Conservation (phyloP, 1,139 yeast species). For the Zygosaccharomyces pseudobailii region DNA sequence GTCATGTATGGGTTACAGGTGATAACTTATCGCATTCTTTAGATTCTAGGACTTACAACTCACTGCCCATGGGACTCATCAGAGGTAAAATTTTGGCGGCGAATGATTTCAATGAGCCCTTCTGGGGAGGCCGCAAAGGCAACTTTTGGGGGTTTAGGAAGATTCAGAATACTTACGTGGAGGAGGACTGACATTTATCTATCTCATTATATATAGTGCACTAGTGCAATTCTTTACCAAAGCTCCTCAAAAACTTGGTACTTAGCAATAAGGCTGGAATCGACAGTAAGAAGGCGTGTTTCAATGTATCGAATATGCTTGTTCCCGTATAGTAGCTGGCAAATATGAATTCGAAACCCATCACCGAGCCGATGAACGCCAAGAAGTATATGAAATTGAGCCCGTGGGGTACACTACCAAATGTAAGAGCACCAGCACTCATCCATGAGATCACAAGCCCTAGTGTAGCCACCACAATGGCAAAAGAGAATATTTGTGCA, state of each 20-base stretch:
- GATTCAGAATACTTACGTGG: slow-evolving; percentile 43
- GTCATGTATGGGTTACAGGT: slow-evolving; percentile 97
- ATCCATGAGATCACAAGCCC: slow-evolving; percentile 48
- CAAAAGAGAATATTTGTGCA: slow-evolving; percentile 52
- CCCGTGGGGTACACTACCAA: slow-evolving; percentile 35
- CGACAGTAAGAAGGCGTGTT: slow-evolving; percentile 48
- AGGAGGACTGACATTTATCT: slow-evolving; percentile 18
- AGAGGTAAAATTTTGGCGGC: slow-evolving; percentile 84
- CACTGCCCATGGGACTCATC: slow-evolving; percentile 79
- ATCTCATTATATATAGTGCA: background rate
- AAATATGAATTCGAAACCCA: slow-evolving; percentile 60
- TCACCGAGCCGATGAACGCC: slow-evolving; percentile 50
- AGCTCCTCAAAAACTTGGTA: slow-evolving; percentile 52
- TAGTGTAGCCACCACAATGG: slow-evolving; percentile 40
- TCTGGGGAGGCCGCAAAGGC: slow-evolving; percentile 34
- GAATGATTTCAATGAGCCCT: slow-evolving; percentile 37
- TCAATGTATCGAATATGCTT: slow-evolving; percentile 66
- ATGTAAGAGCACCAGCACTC: slow-evolving; percentile 42
- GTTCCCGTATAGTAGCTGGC: slow-evolving; percentile 64
- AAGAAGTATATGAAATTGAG: slow-evolving; percentile 25
- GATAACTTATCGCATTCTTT: slow-evolving; percentile 85
- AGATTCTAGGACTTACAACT: slow-evolving; percentile 86
- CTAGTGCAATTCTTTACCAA: slow-evolving; percentile 10
- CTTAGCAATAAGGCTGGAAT: slow-evolving; percentile 59
- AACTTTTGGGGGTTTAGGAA: slow-evolving; percentile 51